Conservation (phyloP, 2,329 filamentous ascomycete species). For the Epichloe festucae region DNA sequence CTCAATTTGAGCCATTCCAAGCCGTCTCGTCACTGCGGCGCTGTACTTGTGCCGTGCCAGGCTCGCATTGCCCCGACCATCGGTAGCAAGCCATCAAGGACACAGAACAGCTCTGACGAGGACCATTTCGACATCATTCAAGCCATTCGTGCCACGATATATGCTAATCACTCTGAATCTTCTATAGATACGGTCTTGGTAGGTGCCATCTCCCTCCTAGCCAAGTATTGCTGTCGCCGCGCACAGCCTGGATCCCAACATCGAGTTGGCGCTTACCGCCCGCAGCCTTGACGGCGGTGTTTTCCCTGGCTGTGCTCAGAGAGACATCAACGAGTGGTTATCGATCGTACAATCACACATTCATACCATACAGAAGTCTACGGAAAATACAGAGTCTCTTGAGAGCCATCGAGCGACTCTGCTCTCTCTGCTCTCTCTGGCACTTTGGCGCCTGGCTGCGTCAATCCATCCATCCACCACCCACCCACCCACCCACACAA, state of each 20-base stretch:
- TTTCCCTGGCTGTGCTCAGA: slow-evolving; percentile 12
- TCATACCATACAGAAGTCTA: background rate
- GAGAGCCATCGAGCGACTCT: background rate
- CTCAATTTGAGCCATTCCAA: slow-evolving; percentile 14
- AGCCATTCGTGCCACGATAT: background rate
- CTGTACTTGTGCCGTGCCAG: slow-evolving; percentile 5
- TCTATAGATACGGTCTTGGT: background rate
- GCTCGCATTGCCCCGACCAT: background rate
- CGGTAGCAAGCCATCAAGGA: background rate
- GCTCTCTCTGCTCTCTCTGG: slow-evolving; percentile 6
- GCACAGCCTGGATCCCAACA: slow-evolving; percentile 16
- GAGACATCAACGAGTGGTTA: background rate
- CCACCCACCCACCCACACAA: background rate
- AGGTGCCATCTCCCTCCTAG: slow-evolving; percentile 1
- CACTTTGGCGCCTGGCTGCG: slow-evolving; percentile 8
- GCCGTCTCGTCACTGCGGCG: slow-evolving; percentile 9
- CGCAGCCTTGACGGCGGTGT: slow-evolving; percentile 17
- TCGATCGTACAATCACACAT: background rate
- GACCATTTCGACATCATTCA: background rate
- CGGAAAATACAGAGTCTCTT: background rate
- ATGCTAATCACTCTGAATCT: background rate
- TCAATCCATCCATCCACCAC: slow-evolving; percentile 9
- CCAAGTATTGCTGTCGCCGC: slow-evolving; percentile 17
- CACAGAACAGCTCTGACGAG: background rate
- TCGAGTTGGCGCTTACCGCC: slow-evolving; percentile 23